Percentiles rank a stretch among this genome's conserved stretches.
These are phyloP conservation scores for Trypanosoma vivax DNA, from an alignment of 208 protist species.

Conservation along the genomic window DNA sequence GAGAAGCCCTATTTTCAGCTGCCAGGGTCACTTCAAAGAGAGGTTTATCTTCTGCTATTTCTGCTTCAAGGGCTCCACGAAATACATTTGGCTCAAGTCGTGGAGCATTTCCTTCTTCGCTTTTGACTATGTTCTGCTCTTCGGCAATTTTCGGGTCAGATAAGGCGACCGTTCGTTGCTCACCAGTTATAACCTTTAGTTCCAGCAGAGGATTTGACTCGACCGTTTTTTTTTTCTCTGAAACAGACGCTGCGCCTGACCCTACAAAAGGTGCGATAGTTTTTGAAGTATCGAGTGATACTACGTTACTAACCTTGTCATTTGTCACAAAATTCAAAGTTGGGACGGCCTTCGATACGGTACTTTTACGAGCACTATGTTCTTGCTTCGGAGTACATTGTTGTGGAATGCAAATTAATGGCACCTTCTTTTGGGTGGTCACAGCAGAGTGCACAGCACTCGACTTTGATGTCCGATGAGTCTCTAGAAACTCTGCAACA, in stretches of 20 bases:
- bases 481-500: constrained; percentile 74
- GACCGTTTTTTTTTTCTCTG: too few species aligned
- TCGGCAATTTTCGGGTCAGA: too few species aligned
- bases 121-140: too few species aligned
- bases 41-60: constrained; percentile 16
- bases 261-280: neutral
- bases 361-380: neutral
- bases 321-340: constrained; percentile 11
- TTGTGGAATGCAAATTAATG: constrained; percentile 53
- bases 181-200: too few species aligned
- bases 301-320: neutral
- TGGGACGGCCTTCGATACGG: constrained; percentile 12
- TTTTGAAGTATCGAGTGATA: constrained; percentile 1
- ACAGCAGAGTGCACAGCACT: constrained; percentile 2
- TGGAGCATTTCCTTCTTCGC: neutral
- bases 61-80: neutral
- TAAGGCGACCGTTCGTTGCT: too few species aligned
- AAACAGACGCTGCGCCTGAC: constrained; percentile 1
- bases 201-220: too few species aligned
- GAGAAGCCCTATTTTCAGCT: neutral
- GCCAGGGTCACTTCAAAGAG: constrained; percentile 10
- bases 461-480: constrained; percentile 33
- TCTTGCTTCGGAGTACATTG: constrained; percentile 4
- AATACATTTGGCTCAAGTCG: neutral
- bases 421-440: constrained; percentile 48